phyloP scores from a whole-genome alignment of 2,329 filamentous ascomycete genomes.

The Beauveria medogensis region DNA sequence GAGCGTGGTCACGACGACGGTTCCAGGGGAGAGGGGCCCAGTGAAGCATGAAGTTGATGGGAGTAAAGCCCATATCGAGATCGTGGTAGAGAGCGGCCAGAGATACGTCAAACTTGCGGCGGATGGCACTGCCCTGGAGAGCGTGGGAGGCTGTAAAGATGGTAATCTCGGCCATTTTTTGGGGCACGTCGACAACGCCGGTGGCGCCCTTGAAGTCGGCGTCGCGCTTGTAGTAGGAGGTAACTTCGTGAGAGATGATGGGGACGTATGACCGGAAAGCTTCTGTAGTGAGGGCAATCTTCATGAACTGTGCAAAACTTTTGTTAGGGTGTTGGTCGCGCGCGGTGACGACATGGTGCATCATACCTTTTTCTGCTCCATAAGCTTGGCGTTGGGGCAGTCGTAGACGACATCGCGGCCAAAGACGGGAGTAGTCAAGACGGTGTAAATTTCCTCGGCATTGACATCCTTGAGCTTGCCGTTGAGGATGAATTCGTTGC shows the following conservation, averaged over 20 bases:
- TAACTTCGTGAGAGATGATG: conserved; percentile 68
- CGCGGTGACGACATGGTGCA: background rate
- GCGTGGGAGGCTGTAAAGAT: conserved; percentile 84
- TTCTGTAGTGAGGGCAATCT: conserved; percentile 67
- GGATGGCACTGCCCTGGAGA: conserved; percentile 77
- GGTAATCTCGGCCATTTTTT: conserved; percentile 75
- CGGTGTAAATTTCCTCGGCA: conserved; percentile 83
- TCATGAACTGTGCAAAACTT: conserved; percentile 55
- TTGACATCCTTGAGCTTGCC: conserved; percentile 84
- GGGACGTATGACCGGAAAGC: conserved; percentile 69
- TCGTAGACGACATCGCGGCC: conserved; percentile 85
- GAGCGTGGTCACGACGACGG: conserved; percentile 69
- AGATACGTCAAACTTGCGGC: conserved; percentile 68
- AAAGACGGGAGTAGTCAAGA: conserved; percentile 65
- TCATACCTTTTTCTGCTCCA: conserved; percentile 91
- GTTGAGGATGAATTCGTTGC: conserved; percentile 88
- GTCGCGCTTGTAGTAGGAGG: conserved; percentile 62
- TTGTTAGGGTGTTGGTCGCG: conserved; percentile 13
- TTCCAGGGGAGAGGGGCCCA: conserved; percentile 89
- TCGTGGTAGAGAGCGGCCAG: conserved; percentile 82
- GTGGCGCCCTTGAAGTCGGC: conserved; percentile 58
- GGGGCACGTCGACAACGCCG: conserved; percentile 64
- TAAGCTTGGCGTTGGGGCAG: conserved; percentile 82
- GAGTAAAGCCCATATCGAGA: conserved; percentile 81
- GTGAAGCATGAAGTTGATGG: conserved; percentile 83